Evolutionary conservation across 2,329 filamentous ascomycete species (phyloP), one percentile per base, ranked within the genome.

Genomic region (Colletotrichum sp.): DNA sequence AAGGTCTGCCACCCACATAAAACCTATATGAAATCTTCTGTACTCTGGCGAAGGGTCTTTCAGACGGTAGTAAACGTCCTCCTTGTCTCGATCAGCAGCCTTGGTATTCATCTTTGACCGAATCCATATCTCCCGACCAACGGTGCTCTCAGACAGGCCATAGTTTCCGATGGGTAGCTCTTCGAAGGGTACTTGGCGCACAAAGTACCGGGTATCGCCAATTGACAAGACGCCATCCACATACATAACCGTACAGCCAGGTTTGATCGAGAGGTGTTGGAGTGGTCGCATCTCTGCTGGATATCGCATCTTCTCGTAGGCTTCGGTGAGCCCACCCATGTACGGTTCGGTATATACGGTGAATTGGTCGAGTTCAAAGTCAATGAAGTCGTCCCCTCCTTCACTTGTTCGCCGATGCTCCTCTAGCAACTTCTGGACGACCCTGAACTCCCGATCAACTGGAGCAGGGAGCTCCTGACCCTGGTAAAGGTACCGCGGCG

Each of bases 1-100:
- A 1, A 97, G 85, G 68, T 93, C 89, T 0, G 91, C 93, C 1
- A 96, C 83, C 94, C 94, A 97, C 0, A 92, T 75, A 76, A 95
- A 96, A 0, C 91, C 88, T 0, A 84, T 65, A 74, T 93, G 90
- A 79, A 93, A 96, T 3, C 91, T 84, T 13, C 76, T 77, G 79
- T 97, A 98, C 48, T 92, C 91, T 0, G 77, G 32, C 0, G 91
- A 86, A 0, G 95, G 93, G 0, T 69, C 82, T 4, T 81, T 81
- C 0, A 98, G 82, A 12, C 87, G 87, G 80, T 96, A 97, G 86
- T 93, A 96, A 0, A 95, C 82, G 16, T 81, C 76, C 19, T 80
- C 13, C 5, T 27, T 9, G 4, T 11, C 22, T 7, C 13, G 13
- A 16, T 22, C 15, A 19, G 57, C 81, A 5, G 77, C 80, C 1